A percentile compares a stretch with the other conserved stretches of the same genome.
phyloP scores from a whole-genome alignment of 1,139 yeast species.

The Candida pseudoviswanathii region DNA sequence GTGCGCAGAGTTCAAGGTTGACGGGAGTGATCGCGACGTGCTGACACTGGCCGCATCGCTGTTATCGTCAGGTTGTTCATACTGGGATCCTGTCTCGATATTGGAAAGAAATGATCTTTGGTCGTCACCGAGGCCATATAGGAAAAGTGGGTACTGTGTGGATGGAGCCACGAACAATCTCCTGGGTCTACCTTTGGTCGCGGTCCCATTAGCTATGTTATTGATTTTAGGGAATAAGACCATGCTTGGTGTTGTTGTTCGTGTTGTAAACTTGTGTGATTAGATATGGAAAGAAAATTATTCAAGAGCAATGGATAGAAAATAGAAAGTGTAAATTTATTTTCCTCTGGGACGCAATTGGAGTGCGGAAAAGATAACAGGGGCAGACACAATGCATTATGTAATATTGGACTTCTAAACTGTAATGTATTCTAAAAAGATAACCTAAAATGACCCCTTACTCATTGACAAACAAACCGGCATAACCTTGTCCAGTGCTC shows the following conservation, averaged over 20 bases:
- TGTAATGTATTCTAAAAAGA: neutral
- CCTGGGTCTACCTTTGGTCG: slow-evolving; percentile 44
- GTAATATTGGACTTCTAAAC: neutral
- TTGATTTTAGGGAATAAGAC: slow-evolving; percentile 46
- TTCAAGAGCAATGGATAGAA: neutral
- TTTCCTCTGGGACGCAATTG: neutral
- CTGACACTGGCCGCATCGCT: slow-evolving; percentile 56
- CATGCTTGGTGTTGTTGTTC: slow-evolving; percentile 23
- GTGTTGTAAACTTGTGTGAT: too few species aligned
- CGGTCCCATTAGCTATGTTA: slow-evolving; percentile 39
- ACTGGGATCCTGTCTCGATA: slow-evolving; percentile 44
- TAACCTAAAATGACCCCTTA: neutral
- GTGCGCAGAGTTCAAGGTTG: slow-evolving; percentile 54
- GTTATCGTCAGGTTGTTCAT: slow-evolving; percentile 40
- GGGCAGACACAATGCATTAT: too few species aligned
- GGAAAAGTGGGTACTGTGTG: slow-evolving; percentile 65
- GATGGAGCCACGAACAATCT: slow-evolving; percentile 69
- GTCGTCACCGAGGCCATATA: slow-evolving; percentile 62
- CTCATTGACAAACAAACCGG: slow-evolving; percentile 39
- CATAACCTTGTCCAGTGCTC: slow-evolving; percentile 47
- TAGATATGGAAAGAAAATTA: too few species aligned
- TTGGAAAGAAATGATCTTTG: slow-evolving; percentile 63
- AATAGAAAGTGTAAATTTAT: neutral
- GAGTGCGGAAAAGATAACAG: too few species aligned
- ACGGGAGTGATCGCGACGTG: slow-evolving; percentile 64